These are phyloP conservation scores for Pestalotiopsis sp. DNA, from an alignment of 2,329 filamentous ascomycete species.

Conservation along the genomic window DNA sequence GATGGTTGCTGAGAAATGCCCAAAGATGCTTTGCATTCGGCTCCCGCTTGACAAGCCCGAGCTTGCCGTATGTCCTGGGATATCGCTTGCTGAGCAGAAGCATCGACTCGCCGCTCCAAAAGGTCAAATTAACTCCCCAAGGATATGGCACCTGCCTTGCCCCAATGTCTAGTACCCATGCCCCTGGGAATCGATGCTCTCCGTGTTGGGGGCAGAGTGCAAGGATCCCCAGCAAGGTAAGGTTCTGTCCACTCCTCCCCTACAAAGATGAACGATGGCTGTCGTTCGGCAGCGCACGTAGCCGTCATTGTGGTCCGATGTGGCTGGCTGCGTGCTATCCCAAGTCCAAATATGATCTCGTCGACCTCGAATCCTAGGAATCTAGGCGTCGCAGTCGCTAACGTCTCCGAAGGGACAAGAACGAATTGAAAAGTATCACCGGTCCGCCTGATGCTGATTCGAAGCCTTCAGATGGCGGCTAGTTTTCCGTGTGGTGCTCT, in stretches of 20 bases:
- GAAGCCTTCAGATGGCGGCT: neutral
- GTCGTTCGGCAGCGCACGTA: constrained; percentile 1
- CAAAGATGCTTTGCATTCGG: neutral
- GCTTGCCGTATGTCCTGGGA: neutral
- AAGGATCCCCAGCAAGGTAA: constrained; percentile 6
- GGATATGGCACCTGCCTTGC: neutral
- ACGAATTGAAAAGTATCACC: neutral
- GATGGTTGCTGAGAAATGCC: neutral
- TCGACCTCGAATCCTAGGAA: neutral
- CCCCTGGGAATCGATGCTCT: neutral
- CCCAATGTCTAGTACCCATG: neutral
- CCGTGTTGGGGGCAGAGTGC: neutral
- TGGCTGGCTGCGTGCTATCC: constrained; percentile 8
- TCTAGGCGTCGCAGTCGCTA: neutral
- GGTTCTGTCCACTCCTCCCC: neutral
- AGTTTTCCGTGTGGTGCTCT: neutral
- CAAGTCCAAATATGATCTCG: neutral
- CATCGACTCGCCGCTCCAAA: neutral
- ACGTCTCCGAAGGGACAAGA: neutral
- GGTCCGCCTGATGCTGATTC: neutral
- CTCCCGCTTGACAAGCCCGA: neutral
- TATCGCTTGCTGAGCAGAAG: neutral
- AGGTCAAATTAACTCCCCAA: neutral
- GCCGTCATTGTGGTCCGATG: constrained; percentile 17
- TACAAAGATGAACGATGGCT: neutral